phyloP scores from a whole-genome alignment of 2,329 filamentous ascomycete species.

The Thermochaetoides dissita region DNA sequence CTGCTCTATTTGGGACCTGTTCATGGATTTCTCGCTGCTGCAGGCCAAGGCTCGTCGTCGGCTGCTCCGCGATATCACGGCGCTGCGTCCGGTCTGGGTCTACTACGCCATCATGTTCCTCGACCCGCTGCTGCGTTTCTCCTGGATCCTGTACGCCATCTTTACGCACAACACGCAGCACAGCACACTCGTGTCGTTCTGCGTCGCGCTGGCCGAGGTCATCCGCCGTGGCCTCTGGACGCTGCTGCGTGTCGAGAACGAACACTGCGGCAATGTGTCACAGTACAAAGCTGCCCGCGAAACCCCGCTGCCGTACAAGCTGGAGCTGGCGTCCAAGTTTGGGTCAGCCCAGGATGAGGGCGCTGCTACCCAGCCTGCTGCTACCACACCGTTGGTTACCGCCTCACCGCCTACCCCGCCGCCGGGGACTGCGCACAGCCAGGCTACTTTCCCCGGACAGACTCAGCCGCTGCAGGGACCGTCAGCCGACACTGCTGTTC shows the following conservation, averaged over 20 bases:
- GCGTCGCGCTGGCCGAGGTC: constrained; percentile 65
- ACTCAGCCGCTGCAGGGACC: no score
- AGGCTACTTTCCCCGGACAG: no score
- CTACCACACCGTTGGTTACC: background rate
- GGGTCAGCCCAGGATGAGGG: constrained; percentile 14
- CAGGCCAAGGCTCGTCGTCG: constrained; percentile 57
- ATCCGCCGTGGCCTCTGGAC: constrained; percentile 81
- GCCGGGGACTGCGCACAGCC: background rate
- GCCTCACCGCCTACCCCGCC: constrained; percentile 1
- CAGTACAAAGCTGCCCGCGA: constrained; percentile 83
- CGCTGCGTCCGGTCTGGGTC: constrained; percentile 62
- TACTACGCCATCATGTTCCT: constrained; percentile 78
- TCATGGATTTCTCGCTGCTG: constrained; percentile 92
- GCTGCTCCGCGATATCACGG: constrained; percentile 63
- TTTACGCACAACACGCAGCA: constrained; percentile 70
- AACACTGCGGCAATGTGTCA: constrained; percentile 84
- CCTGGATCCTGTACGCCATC: constrained; percentile 88
- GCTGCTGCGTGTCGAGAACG: constrained; percentile 89
- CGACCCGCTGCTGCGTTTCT: constrained; percentile 77
- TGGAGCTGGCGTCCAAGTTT: constrained; percentile 33
- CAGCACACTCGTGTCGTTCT: constrained; percentile 66
- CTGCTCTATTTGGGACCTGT: constrained; percentile 80
- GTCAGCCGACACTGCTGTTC: no score
- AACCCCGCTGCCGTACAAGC: constrained; percentile 68
- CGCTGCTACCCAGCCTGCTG: constrained; percentile 7